phyloP scores from a whole-genome alignment of 2,329 filamentous ascomycete genomes.

The Tolypocladium guangdongense region DNA sequence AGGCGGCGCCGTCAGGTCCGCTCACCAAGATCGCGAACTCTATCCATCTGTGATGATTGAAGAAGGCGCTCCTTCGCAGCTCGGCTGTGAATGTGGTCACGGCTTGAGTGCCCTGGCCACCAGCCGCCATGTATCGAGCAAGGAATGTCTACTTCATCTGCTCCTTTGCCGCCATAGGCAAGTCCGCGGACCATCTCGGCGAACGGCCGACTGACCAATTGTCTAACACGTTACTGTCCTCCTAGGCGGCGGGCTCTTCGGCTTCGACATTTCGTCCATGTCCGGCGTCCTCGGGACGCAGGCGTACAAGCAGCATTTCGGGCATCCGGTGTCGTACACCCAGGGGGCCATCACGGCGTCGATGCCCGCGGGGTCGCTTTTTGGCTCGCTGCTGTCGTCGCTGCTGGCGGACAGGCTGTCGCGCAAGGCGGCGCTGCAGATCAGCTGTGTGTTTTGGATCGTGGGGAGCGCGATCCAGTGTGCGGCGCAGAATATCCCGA shows the following conservation, averaged over 20 bases:
- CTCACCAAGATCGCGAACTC: background rate
- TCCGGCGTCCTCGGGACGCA: slow-evolving; percentile 54
- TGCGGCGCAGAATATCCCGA: slow-evolving; percentile 53
- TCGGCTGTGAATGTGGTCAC: too few species aligned
- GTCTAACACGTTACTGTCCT: background rate
- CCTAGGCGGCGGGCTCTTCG: slow-evolving; percentile 59
- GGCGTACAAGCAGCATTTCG: slow-evolving; percentile 63
- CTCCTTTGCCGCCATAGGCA: slow-evolving; percentile 50
- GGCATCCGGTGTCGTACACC: slow-evolving; percentile 43
- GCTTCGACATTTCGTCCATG: slow-evolving; percentile 72
- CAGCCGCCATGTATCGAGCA: slow-evolving; percentile 25
- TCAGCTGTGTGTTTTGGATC: slow-evolving; percentile 40
- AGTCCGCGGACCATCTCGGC: slow-evolving; percentile 6
- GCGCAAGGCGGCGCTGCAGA: slow-evolving; percentile 36
- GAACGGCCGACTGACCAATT: background rate
- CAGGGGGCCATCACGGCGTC: slow-evolving; percentile 63
- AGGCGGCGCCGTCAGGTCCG: background rate
- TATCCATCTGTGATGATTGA: background rate
- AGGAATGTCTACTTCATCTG: slow-evolving; percentile 50
- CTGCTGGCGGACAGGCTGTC: slow-evolving; percentile 39
- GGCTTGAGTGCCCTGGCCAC: background rate
- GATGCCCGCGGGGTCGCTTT: slow-evolving; percentile 63
- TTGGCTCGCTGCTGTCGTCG: slow-evolving; percentile 42
- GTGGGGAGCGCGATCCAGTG: slow-evolving; percentile 44
- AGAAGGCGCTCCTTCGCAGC: background rate